phyloP scores from a whole-genome alignment of 2,329 filamentous ascomycete species.

The Penicillium psychrosexuale region DNA sequence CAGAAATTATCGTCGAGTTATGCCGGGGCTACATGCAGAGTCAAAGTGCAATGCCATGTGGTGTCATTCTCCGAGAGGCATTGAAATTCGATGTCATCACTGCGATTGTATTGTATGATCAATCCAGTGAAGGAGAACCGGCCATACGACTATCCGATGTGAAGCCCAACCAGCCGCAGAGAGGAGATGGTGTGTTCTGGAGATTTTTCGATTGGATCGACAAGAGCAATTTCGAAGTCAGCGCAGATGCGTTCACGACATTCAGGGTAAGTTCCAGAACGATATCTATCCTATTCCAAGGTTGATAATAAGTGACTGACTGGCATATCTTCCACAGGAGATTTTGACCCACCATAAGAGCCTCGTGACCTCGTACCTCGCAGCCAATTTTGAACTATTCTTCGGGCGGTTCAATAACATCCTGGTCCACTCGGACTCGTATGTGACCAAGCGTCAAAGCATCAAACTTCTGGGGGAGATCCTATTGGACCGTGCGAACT shows the following conservation, averaged over 20 bases:
- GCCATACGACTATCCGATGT: constrained; percentile 74
- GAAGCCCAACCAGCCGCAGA: constrained; percentile 70
- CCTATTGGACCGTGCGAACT: constrained; percentile 89
- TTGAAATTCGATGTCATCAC: constrained; percentile 88
- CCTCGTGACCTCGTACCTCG: constrained; percentile 81
- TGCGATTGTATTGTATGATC: constrained; percentile 88
- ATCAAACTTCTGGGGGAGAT: constrained; percentile 97
- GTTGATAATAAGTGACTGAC: background rate
- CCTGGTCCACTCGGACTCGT: constrained; percentile 87
- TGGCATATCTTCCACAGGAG: constrained; percentile 57
- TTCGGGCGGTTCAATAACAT: constrained; percentile 86
- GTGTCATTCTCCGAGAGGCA: constrained; percentile 83
- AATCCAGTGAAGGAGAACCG: constrained; percentile 70
- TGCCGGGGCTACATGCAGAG: constrained; percentile 87
- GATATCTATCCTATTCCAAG: background rate
- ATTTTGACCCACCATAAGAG: constrained; percentile 91
- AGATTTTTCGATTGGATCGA: constrained; percentile 97
- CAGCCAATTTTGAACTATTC: constrained; percentile 88
- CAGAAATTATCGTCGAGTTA: constrained; percentile 81
- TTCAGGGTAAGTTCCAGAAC: constrained; percentile 67
- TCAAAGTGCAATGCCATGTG: constrained; percentile 87
- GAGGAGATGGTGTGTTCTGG: constrained; percentile 88
- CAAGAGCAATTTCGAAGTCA: constrained; percentile 92
- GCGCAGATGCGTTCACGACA: constrained; percentile 94
- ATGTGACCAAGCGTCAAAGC: constrained; percentile 96